These are phyloP conservation scores for Monilinia vaccinii-corymbosi DNA, from an alignment of 2,329 filamentous ascomycete species.

Conservation along the genomic window DNA sequence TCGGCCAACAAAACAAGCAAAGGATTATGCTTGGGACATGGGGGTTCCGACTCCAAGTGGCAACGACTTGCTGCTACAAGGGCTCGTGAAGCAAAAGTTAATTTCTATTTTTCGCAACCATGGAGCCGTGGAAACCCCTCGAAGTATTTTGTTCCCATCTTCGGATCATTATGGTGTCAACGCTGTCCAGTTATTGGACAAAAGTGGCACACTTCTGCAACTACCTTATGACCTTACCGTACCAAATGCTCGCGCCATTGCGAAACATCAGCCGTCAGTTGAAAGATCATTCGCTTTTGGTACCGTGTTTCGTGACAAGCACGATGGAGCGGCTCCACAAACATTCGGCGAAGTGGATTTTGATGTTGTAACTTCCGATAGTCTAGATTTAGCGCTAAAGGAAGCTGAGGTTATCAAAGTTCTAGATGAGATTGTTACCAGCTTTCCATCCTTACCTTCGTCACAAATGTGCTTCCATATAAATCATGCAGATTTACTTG, in stretches of 20 bases:
- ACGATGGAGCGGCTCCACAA: slow-evolving; percentile 70
- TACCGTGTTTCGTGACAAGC: slow-evolving; percentile 72
- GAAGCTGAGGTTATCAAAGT: slow-evolving; percentile 94
- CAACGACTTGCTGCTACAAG: slow-evolving; percentile 58
- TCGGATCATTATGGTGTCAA: slow-evolving; percentile 69
- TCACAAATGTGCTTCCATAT: slow-evolving; percentile 80
- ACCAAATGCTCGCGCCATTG: slow-evolving; percentile 76
- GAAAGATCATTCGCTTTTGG: slow-evolving; percentile 82
- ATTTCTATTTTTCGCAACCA: slow-evolving; percentile 77
- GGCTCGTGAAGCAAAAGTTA: slow-evolving; percentile 65
- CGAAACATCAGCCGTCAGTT: slow-evolving; percentile 57
- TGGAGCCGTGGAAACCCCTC: slow-evolving; percentile 73
- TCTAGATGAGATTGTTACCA: slow-evolving; percentile 76
- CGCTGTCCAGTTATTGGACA: slow-evolving; percentile 71
- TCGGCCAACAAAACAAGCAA: slow-evolving; percentile 61
- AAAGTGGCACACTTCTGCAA: slow-evolving; percentile 79
- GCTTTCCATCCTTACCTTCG: slow-evolving; percentile 66
- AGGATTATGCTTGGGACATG: slow-evolving; percentile 74
- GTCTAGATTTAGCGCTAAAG: slow-evolving; percentile 73
- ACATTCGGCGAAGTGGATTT: slow-evolving; percentile 90
- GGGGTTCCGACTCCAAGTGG: slow-evolving; percentile 44
- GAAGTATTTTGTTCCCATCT: slow-evolving; percentile 70
- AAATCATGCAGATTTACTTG: slow-evolving; percentile 78
- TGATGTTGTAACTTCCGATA: slow-evolving; percentile 81
- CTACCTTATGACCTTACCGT: slow-evolving; percentile 90